Evolutionary conservation across 306 rosid genomes (phyloP), one percentile per base, ranked within the genome.

Genomic region (Bauhinia variegata): DNA sequence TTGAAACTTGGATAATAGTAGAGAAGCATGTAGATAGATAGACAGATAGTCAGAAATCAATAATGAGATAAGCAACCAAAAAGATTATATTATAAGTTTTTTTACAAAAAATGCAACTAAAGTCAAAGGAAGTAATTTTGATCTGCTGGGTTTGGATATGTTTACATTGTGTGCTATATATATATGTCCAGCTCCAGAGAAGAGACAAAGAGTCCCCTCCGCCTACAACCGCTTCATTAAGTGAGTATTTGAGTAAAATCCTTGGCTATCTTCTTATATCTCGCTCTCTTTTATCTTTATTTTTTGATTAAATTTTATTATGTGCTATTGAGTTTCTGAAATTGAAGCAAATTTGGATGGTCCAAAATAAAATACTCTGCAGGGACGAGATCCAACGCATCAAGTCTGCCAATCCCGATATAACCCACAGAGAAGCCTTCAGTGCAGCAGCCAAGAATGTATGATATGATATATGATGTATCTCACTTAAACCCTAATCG

Each of bases 371-470:
- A 36, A 36, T 2, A 36, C 9, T 81, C 50, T 77, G 80, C 82
- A 93, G 99, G 87, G 97, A 90, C 47, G 97, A 93, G 96, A 93
- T 93, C 83, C 99, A 93, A 80, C 96, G 99, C 68, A 93, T 93
- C 71, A 93, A 93, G 79, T 86, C 99, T 82, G 89, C 85, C 42
- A 93, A 93, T 86, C 99, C 99, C 54, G 99, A 90, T 70, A 90
- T 93, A 41, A 84, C 90, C 75, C 99, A 93, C 84, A 88, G 96
- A 79, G 99, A 90, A 74, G 99, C 99, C 73, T 93, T 93, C 78
- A 93, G 99, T 54, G 99, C 99, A 55, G 99, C 99, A 70, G 99
- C 99, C 74, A 93, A 93, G 87, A 93, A 93, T 76, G 99, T 93
- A 75, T 72, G 78, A 36, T n/a, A n/a, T n/a, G n/a, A n/a, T n/a